These are phyloP conservation scores for Kurtzmaniella quercitrusa DNA, from an alignment of 1,139 yeast genomes.

Conservation along the genomic window DNA sequence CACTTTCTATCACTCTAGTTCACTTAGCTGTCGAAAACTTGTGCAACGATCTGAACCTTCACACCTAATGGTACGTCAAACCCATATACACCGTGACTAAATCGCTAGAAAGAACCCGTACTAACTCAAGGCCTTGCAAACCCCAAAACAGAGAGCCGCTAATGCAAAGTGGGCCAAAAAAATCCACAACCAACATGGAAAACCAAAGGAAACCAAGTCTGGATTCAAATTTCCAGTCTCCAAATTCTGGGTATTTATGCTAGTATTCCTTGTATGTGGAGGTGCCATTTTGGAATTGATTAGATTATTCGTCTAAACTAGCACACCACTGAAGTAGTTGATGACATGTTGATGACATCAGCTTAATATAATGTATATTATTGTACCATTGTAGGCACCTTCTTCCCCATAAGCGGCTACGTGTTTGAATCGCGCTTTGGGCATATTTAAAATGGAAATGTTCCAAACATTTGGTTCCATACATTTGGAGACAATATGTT, in stretches of 20 bases:
- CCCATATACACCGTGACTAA: not conserved
- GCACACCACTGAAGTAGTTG: too few species aligned
- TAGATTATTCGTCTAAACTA: constrained; percentile 40
- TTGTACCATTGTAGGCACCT: not conserved
- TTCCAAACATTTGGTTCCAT: too few species aligned
- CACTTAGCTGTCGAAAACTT: not conserved
- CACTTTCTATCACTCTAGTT: not conserved
- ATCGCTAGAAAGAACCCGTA: not conserved
- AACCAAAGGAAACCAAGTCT: constrained; percentile 40
- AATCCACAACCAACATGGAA: constrained; percentile 67
- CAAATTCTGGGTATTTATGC: constrained; percentile 53
- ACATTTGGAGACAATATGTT: too few species aligned
- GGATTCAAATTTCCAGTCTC: constrained; percentile 43
- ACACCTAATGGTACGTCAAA: not conserved
- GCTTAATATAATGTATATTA: not conserved
- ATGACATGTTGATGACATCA: too few species aligned
- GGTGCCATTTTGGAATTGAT: constrained; percentile 76
- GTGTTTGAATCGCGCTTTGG: not conserved
- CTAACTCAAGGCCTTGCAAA: constrained; percentile 47
- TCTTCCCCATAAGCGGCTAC: not conserved
- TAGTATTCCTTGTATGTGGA: constrained; percentile 73
- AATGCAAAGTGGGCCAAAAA: constrained; percentile 76
- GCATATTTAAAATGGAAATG: not conserved
- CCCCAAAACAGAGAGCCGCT: constrained; percentile 82
- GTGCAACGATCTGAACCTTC: not conserved